Evolutionary conservation across 305 asterid genomes (phyloP).

Genomic region (Fraxinus paxiana): DNA sequence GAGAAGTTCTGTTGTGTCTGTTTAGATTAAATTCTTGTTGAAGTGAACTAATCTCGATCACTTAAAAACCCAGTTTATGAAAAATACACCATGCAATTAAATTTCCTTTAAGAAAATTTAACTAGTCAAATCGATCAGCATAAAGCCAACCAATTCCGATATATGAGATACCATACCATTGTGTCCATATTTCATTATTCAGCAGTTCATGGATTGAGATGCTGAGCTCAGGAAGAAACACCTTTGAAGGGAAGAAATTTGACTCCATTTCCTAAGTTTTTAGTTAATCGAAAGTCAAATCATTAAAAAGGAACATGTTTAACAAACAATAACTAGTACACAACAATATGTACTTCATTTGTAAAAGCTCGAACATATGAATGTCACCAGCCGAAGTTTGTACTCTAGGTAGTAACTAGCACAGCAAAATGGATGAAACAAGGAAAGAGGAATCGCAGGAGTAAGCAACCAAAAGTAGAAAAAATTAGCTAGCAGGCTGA

Average conservation of each 20-base stretch:
- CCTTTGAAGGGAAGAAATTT: not conserved
- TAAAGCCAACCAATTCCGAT: not conserved
- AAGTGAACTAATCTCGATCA: not conserved
- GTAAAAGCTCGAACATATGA: conserved; percentile 9
- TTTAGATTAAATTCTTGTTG: not conserved
- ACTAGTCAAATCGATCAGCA: not conserved
- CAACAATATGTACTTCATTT: conserved; percentile 12
- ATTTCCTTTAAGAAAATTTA: not conserved
- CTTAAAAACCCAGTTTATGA: not conserved
- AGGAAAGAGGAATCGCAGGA: not conserved
- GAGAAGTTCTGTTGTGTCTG: not conserved
- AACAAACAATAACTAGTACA: conserved; percentile 15
- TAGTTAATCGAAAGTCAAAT: not conserved
- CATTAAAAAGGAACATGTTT: conserved; percentile 10
- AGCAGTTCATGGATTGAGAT: not conserved
- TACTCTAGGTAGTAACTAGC: not conserved
- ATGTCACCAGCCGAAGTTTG: not conserved
- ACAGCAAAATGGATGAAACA: conserved; percentile 17
- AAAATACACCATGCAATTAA: not conserved
- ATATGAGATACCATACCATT: not conserved
- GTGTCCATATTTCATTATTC: not conserved
- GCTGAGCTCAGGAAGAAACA: not conserved
- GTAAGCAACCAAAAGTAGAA: conserved; percentile 9
- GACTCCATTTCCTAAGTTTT: not conserved
- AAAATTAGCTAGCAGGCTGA: conserved; percentile 30